Evolutionary conservation across 306 rosid species (phyloP).

Genomic region (Crotalaria pallida): DNA sequence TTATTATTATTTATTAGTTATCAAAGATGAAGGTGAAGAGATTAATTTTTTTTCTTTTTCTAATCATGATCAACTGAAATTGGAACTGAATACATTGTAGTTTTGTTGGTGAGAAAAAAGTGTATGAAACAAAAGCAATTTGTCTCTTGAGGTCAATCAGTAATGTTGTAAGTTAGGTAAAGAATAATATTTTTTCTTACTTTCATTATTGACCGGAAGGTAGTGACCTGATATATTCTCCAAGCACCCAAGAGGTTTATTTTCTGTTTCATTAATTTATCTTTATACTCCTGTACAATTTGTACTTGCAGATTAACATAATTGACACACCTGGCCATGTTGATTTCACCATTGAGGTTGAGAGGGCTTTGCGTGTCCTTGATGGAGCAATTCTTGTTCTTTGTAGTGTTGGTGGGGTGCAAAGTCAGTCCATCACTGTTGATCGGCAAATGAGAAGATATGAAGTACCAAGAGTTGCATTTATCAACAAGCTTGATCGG

Average conservation of each 20-base stretch:
- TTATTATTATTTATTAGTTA: not conserved
- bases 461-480: conserved; percentile 93
- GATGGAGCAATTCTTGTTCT: conserved; percentile 99
- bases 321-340: conserved; percentile 99
- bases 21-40: not conserved
- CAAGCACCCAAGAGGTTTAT: too few relatives aligned
- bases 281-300: conserved; percentile 4
- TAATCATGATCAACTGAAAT: conserved; percentile 2
- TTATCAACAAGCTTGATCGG: conserved; percentile 92
- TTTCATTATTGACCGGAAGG: not conserved
- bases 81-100: not conserved
- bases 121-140: not conserved
- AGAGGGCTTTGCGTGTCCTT: conserved; percentile 96
- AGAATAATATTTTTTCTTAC: not conserved
- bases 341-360: conserved; percentile 96
- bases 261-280: not conserved
- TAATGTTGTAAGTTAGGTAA: not conserved
- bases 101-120: not conserved
- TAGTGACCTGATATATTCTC: not conserved
- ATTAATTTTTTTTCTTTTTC: not conserved
- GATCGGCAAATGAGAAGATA: conserved; percentile 98
- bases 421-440: conserved; percentile 96
- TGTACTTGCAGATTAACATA: conserved; percentile 77
- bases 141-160: not conserved
- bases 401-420: conserved; percentile 99